A percentile compares a stretch with the other conserved stretches of the same genome.
These are phyloP conservation scores for Epichloe sylvatica DNA, from an alignment of 2,329 filamentous ascomycete genomes.

Conservation along the genomic window DNA sequence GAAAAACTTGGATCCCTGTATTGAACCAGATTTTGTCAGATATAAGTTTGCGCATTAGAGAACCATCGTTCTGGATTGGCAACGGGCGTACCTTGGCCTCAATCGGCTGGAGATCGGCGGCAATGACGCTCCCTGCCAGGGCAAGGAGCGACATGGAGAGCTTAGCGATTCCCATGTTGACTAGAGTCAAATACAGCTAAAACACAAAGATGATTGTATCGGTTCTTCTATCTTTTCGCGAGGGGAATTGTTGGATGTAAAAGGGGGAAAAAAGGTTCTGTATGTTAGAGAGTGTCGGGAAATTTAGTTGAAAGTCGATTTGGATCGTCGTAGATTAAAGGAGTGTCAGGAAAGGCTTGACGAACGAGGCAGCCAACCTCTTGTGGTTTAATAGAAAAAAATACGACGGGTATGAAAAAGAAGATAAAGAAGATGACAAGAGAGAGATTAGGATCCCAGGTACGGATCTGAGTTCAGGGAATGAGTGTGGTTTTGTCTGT, in stretches of 20 bases:
- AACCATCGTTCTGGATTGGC: neutral
- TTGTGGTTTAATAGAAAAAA: neutral
- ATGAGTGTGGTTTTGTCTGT: constrained; percentile 4
- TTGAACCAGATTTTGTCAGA: neutral
- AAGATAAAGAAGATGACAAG: neutral
- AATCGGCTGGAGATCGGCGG: constrained; percentile 41
- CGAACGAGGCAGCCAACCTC: constrained; percentile 6
- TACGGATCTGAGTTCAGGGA: neutral
- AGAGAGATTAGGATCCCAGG: neutral
- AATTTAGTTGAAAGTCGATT: neutral
- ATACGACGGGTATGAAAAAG: neutral
- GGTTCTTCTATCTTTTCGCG: neutral
- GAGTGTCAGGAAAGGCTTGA: constrained; percentile 7
- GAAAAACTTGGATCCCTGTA: constrained; percentile 73
- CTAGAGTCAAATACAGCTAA: neutral
- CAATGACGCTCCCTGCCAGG: constrained; percentile 27
- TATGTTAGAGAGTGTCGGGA: constrained; percentile 2
- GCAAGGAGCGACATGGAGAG: constrained; percentile 23
- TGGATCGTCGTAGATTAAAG: neutral
- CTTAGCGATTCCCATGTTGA: constrained; percentile 22
- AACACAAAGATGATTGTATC: neutral
- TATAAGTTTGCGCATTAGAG: neutral
- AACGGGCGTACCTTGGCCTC: constrained; percentile 48
- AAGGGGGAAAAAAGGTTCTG: neutral
- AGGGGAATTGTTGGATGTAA: neutral